Base-by-base conservation (phyloP, 176 grass and related monocot species). In the Triticum turgidum region DNA sequence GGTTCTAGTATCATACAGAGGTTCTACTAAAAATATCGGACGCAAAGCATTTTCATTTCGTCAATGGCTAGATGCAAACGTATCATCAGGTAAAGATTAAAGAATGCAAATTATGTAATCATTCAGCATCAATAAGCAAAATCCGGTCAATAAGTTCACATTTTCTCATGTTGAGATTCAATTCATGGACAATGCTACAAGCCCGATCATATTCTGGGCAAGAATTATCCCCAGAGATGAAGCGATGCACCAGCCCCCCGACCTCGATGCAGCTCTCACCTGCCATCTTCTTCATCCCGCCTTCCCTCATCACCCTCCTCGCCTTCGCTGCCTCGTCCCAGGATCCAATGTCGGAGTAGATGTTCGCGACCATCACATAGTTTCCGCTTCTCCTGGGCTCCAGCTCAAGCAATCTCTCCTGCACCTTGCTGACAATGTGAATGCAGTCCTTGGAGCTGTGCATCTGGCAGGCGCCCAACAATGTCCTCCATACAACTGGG, bases 181-280 rank as follows among this genome's bases (percentile, higher is more conserved):
- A 12, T 29, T 82, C 83, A 70, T 89, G 42, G 38, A 90, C 37
- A 39, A 85, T 54, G 25, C 67, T 73, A 15, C 37, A 84, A 14
- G 85, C 84, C 41, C 70, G 11, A 5, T 75, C 82, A 64, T 68
- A 88, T 51, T 73, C 70, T n/a, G 73, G 66, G 65, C 90, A 87
- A 70, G 85, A 90, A 44, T 90, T 86, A 79, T 90, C 83, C 32
- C 88, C 70, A 0, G 70, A 82, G 39, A 89, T 71, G 77, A 95
- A 95, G 3, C 77, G 61, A 49, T 68, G 78, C 41, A 73, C 6
- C 18, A 1, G 11, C 2, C 90, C 90, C 44, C 76, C 80, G 0
- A 92, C 77, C 63, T 92, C 90, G 4, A 90, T 34, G 15, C 86
- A 90, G 66, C 93, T 95, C 83, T 89, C 93, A 3, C 90, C 88